A percentile compares a stretch with the other conserved stretches of the same genome.
These are phyloP conservation scores for Leccinum variicolor DNA, from an alignment of 768 basidiomycete species.

Conservation along the genomic window DNA sequence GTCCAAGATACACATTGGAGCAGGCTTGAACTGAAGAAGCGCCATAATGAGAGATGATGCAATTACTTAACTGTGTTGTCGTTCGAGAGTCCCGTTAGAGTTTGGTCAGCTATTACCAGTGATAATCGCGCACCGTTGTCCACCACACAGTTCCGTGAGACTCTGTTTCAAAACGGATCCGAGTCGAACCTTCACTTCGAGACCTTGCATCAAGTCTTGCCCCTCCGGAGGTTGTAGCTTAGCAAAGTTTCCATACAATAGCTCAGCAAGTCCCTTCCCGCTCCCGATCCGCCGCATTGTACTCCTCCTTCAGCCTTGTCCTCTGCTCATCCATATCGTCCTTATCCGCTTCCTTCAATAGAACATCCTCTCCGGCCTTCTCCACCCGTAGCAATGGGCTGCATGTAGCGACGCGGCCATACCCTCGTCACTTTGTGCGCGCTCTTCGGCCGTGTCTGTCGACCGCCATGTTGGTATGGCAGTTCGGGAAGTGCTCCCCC, in stretches of 20 bases:
- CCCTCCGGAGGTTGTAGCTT: constrained; percentile 93
- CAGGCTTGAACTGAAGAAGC: constrained; percentile 97
- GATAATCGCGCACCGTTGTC: constrained; percentile 69
- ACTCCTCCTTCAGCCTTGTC: constrained; percentile 51
- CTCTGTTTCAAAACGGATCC: constrained; percentile 98
- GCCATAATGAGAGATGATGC: constrained; percentile 98
- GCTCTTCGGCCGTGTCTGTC: too few relatives aligned
- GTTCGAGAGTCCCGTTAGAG: background rate
- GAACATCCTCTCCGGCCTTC: too few relatives aligned
- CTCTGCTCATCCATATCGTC: constrained; percentile 55
- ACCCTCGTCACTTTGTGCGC: too few relatives aligned
- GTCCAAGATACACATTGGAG: constrained; percentile 98
- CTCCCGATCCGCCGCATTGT: constrained; percentile 65
- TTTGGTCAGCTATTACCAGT: background rate
- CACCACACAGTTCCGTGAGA: constrained; percentile 94
- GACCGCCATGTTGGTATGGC: too few relatives aligned
- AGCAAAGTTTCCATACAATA: constrained; percentile 94
- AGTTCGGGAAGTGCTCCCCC: too few relatives aligned
- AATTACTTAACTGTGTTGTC: constrained; percentile 78
- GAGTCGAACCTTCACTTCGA: constrained; percentile 95
- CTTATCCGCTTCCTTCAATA: too few relatives aligned
- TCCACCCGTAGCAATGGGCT: too few relatives aligned
- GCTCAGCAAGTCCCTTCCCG: constrained; percentile 72
- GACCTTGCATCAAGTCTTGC: constrained; percentile 88
- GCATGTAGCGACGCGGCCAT: too few relatives aligned